Percentiles rank a stretch among this genome's conserved stretches.
These are phyloP conservation scores for Penicillium bovifimosum DNA, from an alignment of 495 filamentous ascomycete species.

Conservation along the genomic window DNA sequence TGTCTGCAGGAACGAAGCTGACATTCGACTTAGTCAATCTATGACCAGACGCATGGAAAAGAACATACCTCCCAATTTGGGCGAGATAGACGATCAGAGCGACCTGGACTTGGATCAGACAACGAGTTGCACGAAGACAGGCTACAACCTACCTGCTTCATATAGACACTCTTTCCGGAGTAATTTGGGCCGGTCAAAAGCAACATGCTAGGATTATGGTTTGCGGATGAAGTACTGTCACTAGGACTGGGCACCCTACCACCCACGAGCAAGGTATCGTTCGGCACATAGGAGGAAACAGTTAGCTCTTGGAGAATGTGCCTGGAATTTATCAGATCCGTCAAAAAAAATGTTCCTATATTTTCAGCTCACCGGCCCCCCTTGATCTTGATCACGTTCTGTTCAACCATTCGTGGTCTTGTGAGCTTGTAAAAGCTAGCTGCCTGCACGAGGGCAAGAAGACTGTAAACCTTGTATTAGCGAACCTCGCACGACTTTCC, in stretches of 20 bases:
- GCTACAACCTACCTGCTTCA: slow-evolving; percentile 62
- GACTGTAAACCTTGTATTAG: slow-evolving; percentile 40
- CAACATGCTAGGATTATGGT: slow-evolving; percentile 60
- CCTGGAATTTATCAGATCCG: slow-evolving; percentile 31
- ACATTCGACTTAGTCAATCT: background rate
- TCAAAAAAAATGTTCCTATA: background rate
- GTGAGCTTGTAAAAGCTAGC: slow-evolving; percentile 69
- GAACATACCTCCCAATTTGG: slow-evolving; percentile 67
- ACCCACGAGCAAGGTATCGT: slow-evolving; percentile 67
- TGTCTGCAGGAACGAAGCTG: slow-evolving; percentile 78
- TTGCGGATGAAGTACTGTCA: background rate
- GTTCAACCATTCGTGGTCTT: slow-evolving; percentile 61
- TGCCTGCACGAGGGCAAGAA: slow-evolving; percentile 74
- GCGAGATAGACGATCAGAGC: slow-evolving; percentile 93
- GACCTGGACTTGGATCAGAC: slow-evolving; percentile 28
- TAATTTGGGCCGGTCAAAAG: slow-evolving; percentile 91
- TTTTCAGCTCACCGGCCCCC: slow-evolving; percentile 58
- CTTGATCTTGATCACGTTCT: slow-evolving; percentile 72
- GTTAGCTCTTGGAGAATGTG: slow-evolving; percentile 88
- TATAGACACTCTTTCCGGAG: slow-evolving; percentile 93
- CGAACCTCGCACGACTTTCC: background rate
- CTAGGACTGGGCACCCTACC: slow-evolving; percentile 30
- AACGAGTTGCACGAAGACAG: background rate
- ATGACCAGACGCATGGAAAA: background rate
- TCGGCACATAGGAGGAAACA: slow-evolving; percentile 80